Percentiles rank a stretch among this genome's conserved stretches.
phyloP scores from a whole-genome alignment of 768 basidiomycete genomes.

The Myochromella boudieri region DNA sequence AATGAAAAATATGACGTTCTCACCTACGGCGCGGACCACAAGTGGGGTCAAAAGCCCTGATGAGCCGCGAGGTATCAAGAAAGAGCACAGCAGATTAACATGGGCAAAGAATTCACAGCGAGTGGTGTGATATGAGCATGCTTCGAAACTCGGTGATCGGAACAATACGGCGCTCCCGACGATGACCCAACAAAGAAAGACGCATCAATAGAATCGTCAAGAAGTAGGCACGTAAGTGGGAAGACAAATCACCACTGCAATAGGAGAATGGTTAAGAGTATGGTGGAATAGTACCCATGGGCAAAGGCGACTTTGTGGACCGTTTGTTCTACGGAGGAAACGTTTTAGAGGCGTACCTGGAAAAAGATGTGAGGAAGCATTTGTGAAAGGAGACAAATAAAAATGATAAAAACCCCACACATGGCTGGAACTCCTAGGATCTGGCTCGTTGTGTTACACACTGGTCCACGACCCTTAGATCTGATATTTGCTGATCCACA shows the following conservation, averaged over 20 bases:
- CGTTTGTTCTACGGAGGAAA: conserved; percentile 25
- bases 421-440: conserved; percentile 43
- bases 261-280: neutral
- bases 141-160: conserved; percentile 33
- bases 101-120: no score
- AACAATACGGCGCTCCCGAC: conserved; percentile 32
- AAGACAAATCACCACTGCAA: neutral
- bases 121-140: conserved; percentile 10
- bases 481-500: conserved; percentile 63
- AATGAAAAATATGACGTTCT: neutral
- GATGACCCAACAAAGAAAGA: conserved; percentile 20
- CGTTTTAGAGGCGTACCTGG: conserved; percentile 34
- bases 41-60: conserved; percentile 7
- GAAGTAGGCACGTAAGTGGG: conserved; percentile 3
- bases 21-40: conserved; percentile 7
- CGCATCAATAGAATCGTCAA: conserved; percentile 19
- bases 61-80: no score
- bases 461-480: conserved; percentile 65
- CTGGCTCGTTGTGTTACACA: conserved; percentile 41
- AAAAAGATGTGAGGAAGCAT: conserved; percentile 35
- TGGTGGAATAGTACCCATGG: neutral
- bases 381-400: conserved; percentile 37
- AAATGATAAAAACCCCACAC: conserved; percentile 39
- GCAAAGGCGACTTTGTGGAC: conserved; percentile 10
- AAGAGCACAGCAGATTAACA: no score